Conservation (phyloP, 2,329 filamentous ascomycete species). For the Didymella segeticola region DNA sequence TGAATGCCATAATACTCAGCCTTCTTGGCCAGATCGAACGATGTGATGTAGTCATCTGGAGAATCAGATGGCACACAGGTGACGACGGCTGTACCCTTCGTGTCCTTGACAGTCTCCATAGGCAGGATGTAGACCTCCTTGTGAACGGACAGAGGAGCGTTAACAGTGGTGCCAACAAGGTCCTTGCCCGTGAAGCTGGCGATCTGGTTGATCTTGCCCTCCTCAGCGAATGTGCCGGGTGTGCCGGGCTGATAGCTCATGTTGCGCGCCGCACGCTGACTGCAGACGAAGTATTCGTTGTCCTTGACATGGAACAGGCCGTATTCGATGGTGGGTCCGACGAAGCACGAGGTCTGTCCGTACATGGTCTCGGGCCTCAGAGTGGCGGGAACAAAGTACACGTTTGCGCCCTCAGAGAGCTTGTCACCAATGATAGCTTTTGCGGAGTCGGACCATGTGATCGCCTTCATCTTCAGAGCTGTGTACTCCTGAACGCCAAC, state of each 20-base stretch:
- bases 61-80: slow-evolving; percentile 95
- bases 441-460: slow-evolving; percentile 84
- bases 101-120: slow-evolving; percentile 91
- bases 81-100: slow-evolving; percentile 96
- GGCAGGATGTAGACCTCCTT: slow-evolving; percentile 86
- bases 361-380: slow-evolving; percentile 98
- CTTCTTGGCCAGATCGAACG: slow-evolving; percentile 90
- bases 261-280: slow-evolving; percentile 84
- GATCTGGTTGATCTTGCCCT: slow-evolving; percentile 76
- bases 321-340: slow-evolving; percentile 87
- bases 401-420: slow-evolving; percentile 76
- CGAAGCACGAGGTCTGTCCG: slow-evolving; percentile 94
- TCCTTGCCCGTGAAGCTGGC: slow-evolving; percentile 78
- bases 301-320: slow-evolving; percentile 78
- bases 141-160: slow-evolving; percentile 84
- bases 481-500: slow-evolving; percentile 91
- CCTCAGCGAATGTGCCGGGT: slow-evolving; percentile 74
- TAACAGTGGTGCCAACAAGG: slow-evolving; percentile 84
- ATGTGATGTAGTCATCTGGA: slow-evolving; percentile 91
- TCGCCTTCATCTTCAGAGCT: slow-evolving; percentile 86
- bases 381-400: slow-evolving; percentile 91
- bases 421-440: slow-evolving; percentile 76
- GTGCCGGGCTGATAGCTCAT: slow-evolving; percentile 89
- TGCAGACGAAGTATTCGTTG: slow-evolving; percentile 80
- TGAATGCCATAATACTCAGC: slow-evolving; percentile 91